Conservation (phyloP, 257 asterid species). For the Orobanche coerulescens region DNA sequence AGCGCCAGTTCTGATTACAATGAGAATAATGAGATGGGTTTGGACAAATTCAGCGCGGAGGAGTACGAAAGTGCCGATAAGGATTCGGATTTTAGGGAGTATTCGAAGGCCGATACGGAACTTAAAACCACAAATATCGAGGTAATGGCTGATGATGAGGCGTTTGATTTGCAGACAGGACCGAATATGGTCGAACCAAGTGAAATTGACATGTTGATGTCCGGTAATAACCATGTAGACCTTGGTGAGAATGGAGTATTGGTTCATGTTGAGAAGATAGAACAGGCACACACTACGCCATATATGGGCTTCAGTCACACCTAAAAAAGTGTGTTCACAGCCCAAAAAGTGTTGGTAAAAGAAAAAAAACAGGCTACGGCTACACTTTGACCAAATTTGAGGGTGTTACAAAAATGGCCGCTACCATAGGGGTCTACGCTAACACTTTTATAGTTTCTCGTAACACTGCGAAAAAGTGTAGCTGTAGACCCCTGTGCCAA, state of each 20-base stretch:
- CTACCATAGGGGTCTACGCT: too few species aligned
- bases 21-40: constrained; percentile 23
- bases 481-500: too few species aligned
- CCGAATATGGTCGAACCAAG: background rate
- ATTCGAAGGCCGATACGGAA: constrained; percentile 20
- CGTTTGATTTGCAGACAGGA: constrained; percentile 25
- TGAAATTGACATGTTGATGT: background rate
- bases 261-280: constrained; percentile 23
- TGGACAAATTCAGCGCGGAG: constrained; percentile 28
- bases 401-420: too few species aligned
- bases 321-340: too few species aligned
- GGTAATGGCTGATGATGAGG: constrained; percentile 29
- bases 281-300: background rate
- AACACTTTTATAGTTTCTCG: too few species aligned
- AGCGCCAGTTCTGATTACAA: constrained; percentile 24
- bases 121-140: constrained; percentile 27
- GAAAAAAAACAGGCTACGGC: too few species aligned
- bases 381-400: too few species aligned
- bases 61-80: constrained; percentile 21
- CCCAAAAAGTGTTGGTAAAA: too few species aligned
- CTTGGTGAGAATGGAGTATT: constrained; percentile 23
- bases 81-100: constrained; percentile 21
- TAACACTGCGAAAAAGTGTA: too few species aligned
- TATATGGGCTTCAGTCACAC: too few species aligned
- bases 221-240: background rate